A percentile compares a stretch with the other conserved stretches of the same genome.
Evolutionary conservation across 352 stramenopile species (phyloP).

Genomic region (Phytophthora citricola): DNA sequence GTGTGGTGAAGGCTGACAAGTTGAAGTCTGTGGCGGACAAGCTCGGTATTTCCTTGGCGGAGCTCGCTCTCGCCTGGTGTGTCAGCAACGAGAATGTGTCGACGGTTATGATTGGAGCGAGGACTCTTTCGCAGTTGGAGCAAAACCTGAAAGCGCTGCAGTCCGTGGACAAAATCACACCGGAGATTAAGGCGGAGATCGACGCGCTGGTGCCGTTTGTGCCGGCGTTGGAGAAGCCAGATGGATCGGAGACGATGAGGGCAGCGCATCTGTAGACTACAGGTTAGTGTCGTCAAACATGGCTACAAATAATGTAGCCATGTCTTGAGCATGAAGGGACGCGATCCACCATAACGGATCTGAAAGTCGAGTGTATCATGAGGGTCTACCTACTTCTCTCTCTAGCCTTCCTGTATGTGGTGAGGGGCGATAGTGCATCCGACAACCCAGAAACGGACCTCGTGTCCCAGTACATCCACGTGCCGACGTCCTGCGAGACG

Average conservation of each 20-base stretch:
- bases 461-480: constrained; percentile 42
- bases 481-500: constrained; percentile 47
- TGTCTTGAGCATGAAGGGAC: constrained; percentile 11
- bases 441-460: constrained; percentile 19
- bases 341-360: constrained; percentile 12
- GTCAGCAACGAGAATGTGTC: constrained; percentile 60
- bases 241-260: too few species aligned
- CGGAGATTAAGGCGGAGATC: constrained; percentile 53
- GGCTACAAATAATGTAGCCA: too few species aligned
- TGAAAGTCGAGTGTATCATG: constrained; percentile 15
- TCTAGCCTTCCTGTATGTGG: constrained; percentile 7
- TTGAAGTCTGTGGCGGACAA: constrained; percentile 48
- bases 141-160: constrained; percentile 59
- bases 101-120: constrained; percentile 66
- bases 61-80: constrained; percentile 68
- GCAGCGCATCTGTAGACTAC: too few species aligned
- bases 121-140: constrained; percentile 50
- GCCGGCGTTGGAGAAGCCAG: neutral
- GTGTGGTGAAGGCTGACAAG: constrained; percentile 34
- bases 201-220: constrained; percentile 40
- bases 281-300: too few species aligned
- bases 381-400: constrained; percentile 4
- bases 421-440: neutral
- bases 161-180: constrained; percentile 53
- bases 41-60: constrained; percentile 46